Percentiles rank a stretch among this genome's conserved stretches.
Evolutionary conservation across 352 stramenopile genomes (phyloP).

Genomic region (Phytopythium mirpurense): DNA sequence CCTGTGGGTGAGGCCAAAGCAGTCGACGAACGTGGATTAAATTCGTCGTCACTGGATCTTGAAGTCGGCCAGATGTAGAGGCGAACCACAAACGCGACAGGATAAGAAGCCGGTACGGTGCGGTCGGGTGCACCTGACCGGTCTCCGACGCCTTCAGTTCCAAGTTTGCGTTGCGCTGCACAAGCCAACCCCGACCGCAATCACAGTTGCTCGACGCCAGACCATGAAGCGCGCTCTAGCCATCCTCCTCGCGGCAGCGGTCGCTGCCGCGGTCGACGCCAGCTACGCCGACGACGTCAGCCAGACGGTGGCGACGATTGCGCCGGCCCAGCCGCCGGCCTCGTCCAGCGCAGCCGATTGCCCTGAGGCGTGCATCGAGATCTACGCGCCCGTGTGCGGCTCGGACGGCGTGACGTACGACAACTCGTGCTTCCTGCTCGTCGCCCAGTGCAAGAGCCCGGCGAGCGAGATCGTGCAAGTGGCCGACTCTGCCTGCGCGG

Average conservation of each 20-base stretch:
- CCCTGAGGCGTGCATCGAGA: conserved; percentile 29
- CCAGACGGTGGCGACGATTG: conserved; percentile 7
- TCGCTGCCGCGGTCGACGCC: not conserved
- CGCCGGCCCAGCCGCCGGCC: conserved; percentile 9
- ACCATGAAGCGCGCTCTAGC: not conserved
- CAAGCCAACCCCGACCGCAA: no score
- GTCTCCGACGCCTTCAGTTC: no score
- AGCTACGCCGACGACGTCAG: not conserved
- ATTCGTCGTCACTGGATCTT: no score
- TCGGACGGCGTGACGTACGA: conserved; percentile 29
- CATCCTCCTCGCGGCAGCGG: not conserved
- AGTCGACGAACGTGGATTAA: no score
- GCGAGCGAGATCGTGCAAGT: conserved; percentile 15
- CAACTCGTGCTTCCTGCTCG: conserved; percentile 33
- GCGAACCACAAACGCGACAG: no score
- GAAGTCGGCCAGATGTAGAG: no score
- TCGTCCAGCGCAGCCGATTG: conserved; percentile 11
- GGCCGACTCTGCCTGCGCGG: conserved; percentile 16
- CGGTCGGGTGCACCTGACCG: no score
- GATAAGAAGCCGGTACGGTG: no score
- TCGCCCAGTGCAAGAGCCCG: conserved; percentile 26
- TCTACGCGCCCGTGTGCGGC: conserved; percentile 31
- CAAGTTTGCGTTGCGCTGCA: no score
- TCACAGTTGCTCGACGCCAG: no score
- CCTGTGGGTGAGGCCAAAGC: no score